Conservation (phyloP, 495 filamentous ascomycete species). For the Aspergillus egyptiacus region DNA sequence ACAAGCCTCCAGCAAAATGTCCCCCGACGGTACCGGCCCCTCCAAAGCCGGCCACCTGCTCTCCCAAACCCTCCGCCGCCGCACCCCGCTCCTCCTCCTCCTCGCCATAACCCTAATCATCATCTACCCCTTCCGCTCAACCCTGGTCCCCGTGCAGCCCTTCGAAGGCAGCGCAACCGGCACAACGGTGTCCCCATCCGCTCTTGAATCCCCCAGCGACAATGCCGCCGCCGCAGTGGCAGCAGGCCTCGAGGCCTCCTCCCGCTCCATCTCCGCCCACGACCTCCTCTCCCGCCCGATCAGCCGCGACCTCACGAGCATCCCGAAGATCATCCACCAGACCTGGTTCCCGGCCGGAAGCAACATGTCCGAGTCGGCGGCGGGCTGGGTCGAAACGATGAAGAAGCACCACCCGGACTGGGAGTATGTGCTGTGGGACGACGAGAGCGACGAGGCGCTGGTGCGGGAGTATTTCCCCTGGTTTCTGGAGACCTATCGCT, state of each 20-base stretch:
- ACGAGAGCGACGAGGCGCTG: conserved; percentile 17
- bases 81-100: neutral
- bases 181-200: too few species aligned
- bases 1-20: neutral
- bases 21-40: neutral
- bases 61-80: neutral
- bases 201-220: neutral
- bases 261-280: conserved; percentile 3
- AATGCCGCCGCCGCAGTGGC: neutral
- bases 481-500: conserved; percentile 16
- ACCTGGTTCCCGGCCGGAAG: conserved; percentile 23
- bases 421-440: conserved; percentile 25
- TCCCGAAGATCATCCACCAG: conserved; percentile 23
- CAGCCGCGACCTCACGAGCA: conserved; percentile 10
- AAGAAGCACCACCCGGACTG: conserved; percentile 15
- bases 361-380: conserved; percentile 20
- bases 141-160: neutral
- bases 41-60: neutral
- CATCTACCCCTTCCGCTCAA: conserved; percentile 1
- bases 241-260: neutral
- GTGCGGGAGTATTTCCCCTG: conserved; percentile 19
- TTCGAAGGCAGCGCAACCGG: too few species aligned
- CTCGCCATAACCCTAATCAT: neutral
- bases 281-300: conserved; percentile 16
- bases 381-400: conserved; percentile 17